Evolutionary conservation across 352 stramenopile genomes (phyloP), one percentile per base, ranked within the genome.

Genomic region (Phytophthora agathidicida): DNA sequence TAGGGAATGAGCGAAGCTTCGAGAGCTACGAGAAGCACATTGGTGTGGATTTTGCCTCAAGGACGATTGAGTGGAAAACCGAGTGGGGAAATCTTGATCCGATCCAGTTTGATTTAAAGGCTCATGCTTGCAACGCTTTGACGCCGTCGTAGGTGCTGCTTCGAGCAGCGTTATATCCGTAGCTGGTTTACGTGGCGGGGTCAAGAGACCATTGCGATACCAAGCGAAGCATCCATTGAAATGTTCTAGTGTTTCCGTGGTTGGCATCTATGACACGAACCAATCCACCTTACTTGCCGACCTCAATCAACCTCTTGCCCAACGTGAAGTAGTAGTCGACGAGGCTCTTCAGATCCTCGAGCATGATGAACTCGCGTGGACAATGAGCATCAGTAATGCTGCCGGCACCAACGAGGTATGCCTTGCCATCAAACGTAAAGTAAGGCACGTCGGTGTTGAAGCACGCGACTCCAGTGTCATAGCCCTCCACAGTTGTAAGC

Each of bases 361-460:
- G 82, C 35, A 84, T 68, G 49, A 90, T 92, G 53, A 78, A 89
- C 62, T 92, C 83, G 16, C 83, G 77, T 16, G 77, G 73, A 48
- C 80, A 92, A 35, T 92, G 83, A 1, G 83, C 83, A 57, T 92
- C 78, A 5, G 76, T 89, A 61, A 92, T 92, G 50, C 68, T 86
- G 42, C 83, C 83, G 5, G 80, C 80, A 22, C 83, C 83, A n/a
- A 92, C 70, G 24, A 92, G 70, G 52, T 90, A 92, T n/a, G 80
- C 78, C 53, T 86, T 89, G 37, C 83, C 83, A 27, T 89, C 78
- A 47, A 86, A 92, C 32, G 88, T 71, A 57, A 95, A 92, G 72
- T 93, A 96, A 28, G 86, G 83, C n/a, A 96, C 88, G 30, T 96
- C 88, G 0, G 88, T 95, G 60, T 96, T 96, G 68, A 94, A 96